A percentile compares a stretch with the other conserved stretches of the same genome.
Evolutionary conservation across 257 asterid species (phyloP).

Genomic region (Agastache rugosa): DNA sequence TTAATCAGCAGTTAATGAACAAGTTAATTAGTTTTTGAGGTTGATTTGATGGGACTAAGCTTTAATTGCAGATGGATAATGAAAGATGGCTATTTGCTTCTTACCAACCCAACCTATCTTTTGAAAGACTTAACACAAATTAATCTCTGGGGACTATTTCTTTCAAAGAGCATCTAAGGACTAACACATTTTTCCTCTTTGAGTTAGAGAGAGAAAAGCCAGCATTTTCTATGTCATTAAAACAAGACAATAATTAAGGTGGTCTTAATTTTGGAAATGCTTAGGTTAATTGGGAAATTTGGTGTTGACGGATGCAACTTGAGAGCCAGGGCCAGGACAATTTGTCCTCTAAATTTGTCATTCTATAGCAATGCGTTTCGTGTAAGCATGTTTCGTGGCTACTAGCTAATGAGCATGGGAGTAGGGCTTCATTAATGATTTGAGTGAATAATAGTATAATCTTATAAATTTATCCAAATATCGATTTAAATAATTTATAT

Average conservation of each 20-base stretch:
- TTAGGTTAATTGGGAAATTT: conserved; percentile 52
- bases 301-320: conserved; percentile 59
- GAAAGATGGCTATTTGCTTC: conserved; percentile 61
- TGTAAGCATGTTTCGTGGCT: not conserved
- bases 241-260: conserved; percentile 38
- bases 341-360: conserved; percentile 15
- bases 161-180: conserved; percentile 51
- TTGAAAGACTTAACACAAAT: conserved; percentile 25
- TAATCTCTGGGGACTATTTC: conserved; percentile 60
- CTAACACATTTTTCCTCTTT: conserved; percentile 29
- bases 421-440: too few species aligned
- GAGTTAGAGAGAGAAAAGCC: conserved; percentile 5
- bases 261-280: conserved; percentile 45
- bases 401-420: too few species aligned
- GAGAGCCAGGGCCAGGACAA: conserved; percentile 31
- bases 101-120: conserved; percentile 80
- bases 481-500: too few species aligned
- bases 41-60: conserved; percentile 39
- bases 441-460: too few species aligned
- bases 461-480: too few species aligned
- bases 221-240: conserved; percentile 27
- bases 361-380: conserved; percentile 27
- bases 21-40: conserved; percentile 23
- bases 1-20: conserved; percentile 30
- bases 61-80: conserved; percentile 43